A percentile compares a stretch with the other conserved stretches of the same genome.
Conservation (phyloP, 371 early-diverging fungal species). For the Mucor ambiguus region DNA sequence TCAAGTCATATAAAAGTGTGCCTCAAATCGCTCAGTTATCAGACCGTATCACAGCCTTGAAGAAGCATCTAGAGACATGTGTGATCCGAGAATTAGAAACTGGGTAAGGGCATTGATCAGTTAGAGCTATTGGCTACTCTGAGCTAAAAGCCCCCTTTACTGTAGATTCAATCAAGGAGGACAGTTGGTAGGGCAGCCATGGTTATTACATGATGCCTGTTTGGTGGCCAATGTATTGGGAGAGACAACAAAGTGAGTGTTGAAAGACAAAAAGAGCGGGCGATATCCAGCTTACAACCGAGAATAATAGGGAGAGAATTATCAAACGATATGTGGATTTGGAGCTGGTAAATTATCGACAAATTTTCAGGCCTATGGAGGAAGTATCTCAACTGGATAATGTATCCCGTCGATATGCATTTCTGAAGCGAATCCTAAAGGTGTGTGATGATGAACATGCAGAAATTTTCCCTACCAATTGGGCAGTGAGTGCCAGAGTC, state of each 20-base stretch:
- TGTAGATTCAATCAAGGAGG: slow-evolving; percentile 57
- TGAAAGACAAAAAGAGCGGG: slow-evolving; percentile 10
- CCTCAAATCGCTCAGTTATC: slow-evolving; percentile 74
- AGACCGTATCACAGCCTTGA: slow-evolving; percentile 62
- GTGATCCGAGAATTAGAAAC: slow-evolving; percentile 73
- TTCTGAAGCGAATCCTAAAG: slow-evolving; percentile 86
- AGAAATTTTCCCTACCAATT: slow-evolving; percentile 75
- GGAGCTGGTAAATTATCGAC: slow-evolving; percentile 83
- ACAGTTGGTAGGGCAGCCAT: slow-evolving; percentile 50
- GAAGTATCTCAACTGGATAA: slow-evolving; percentile 88
- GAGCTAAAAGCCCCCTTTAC: too few species aligned
- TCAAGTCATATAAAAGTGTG: slow-evolving; percentile 75
- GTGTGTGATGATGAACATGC: slow-evolving; percentile 86
- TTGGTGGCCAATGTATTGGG: slow-evolving; percentile 77
- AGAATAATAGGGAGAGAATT: slow-evolving; percentile 46
- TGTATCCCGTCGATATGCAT: slow-evolving; percentile 89
- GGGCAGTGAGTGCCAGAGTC: slow-evolving; percentile 78
- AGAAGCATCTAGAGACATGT: slow-evolving; percentile 68
- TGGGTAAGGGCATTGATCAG: slow-evolving; percentile 36
- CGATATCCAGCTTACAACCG: neutral
- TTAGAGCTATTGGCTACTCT: neutral
- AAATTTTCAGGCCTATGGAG: slow-evolving; percentile 77
- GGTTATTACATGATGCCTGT: slow-evolving; percentile 75
- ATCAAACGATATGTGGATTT: slow-evolving; percentile 81
- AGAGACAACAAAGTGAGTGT: slow-evolving; percentile 58